Evolutionary conservation across 2,329 filamentous ascomycete genomes (phyloP), one percentile per base, ranked within the genome.

Genomic region (Diaporthe sp.): DNA sequence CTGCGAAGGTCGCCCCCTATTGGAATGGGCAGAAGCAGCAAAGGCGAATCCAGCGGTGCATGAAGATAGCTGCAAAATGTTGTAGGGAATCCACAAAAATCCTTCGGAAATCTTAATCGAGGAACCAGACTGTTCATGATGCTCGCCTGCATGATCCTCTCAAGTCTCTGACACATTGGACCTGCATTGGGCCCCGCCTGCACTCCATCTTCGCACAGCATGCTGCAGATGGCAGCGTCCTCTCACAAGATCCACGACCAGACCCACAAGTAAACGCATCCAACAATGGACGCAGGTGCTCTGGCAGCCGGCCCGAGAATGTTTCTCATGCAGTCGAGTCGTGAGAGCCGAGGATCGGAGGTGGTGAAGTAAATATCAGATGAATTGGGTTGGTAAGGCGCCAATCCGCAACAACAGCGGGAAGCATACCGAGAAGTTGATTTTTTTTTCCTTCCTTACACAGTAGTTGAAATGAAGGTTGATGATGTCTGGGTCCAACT

Each of bases 91-190:
- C 44, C 56, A 63, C 55, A 53, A 35, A n/a, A 59, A 39, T 9
- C 25, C 25, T 55, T n/a, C 58, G 69, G 19, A 61, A 61, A 61
- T 50, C 69, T 35, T 17, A 58, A 44, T 51, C 32, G 47, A 63
- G 56, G 35, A 27, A 63, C 44, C 32, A 51, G 69, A 63, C 63
- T 42, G 69, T 63, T 51, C 63, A 66, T 39, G 63, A 68, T 68
- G 63, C 63, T 68, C 63, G 63, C 47, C 70, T 71, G 56, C 70
- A 63, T 71, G 56, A 71, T 63, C 44, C 70, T 59, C 47, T 56
- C n/a, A 47, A 68, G 63, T 39, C 47, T 68, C 63, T 30, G 63
- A 68, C 63, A 68, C 32, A 30, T 68, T 66, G 63, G 51, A 53
- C 63, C 32, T 39, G 47, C 44, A 53, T 53, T 9, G 30, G 44